Base-by-base conservation (phyloP, 176 grass and related monocot species). In the Thalia dealbata region DNA sequence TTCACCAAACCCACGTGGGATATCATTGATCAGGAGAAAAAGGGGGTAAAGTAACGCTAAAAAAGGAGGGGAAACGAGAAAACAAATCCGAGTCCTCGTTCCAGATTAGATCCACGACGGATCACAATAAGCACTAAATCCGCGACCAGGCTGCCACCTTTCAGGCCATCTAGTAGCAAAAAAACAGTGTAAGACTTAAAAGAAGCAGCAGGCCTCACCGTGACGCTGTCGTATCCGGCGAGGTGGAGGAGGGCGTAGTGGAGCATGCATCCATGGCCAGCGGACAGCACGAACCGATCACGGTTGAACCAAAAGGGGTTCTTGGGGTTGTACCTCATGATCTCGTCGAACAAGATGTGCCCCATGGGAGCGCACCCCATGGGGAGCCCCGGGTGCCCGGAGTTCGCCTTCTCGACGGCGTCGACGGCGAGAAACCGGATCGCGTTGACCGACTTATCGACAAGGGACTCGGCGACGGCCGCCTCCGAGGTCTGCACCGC, bases 261-360 rank as follows among this genome's bases (percentile, higher is more conserved):
- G 73, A 99, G 84, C 95, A 99, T 95, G 81, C 95, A 99, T 1
- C 95, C 95, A 51, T 99, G 95, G 14, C 95, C 95, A 43, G 95
- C 95, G 35, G 95, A 99, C 74, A 99, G 95, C 7, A 99, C 71
- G 75, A 99, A 99, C 61, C 95, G 95, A 72, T 99, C 95, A 19
- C 95, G 95, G 85, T 99, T 95, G 83, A 99, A 99, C 79, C 83
- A 99, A 85, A 91, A 99, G 3, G 95, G 95, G 81, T 99, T 99
- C 85, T 95, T 99, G 56, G 95, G 95, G 75, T 99, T 99, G 79
- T 93, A 99, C 63, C 85, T 76, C 95, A 99, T 99, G 63, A 89
- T 81, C 95, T 99, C 95, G 44, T 99, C 95, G 64, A 88, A 99
- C 19, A 99, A 73, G 78, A 99, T 87, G 69, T 99, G 95, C 0